A percentile compares a stretch with the other conserved stretches of the same genome.
These are phyloP conservation scores for Plenodomus lindquistii DNA, from an alignment of 2,329 filamentous ascomycete genomes.

Conservation along the genomic window DNA sequence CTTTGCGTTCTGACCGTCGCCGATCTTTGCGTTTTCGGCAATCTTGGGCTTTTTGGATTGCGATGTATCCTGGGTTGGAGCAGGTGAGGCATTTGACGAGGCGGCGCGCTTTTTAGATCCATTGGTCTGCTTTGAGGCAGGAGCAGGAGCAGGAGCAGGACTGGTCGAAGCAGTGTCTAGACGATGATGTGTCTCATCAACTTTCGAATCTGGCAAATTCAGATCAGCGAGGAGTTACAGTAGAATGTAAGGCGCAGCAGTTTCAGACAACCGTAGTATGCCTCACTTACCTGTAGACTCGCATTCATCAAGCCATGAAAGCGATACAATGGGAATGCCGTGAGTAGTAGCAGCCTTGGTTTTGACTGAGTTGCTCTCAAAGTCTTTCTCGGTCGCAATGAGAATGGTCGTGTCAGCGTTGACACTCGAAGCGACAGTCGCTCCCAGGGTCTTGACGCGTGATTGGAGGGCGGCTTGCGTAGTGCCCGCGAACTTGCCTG, in stretches of 20 bases:
- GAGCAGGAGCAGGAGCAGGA: conserved; percentile 6
- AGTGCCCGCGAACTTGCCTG: conserved; percentile 61
- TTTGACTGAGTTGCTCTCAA: conserved; percentile 56
- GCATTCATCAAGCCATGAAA: conserved; percentile 67
- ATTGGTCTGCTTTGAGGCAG: conserved; percentile 16
- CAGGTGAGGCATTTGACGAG: conserved; percentile 21
- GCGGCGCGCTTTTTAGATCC: conserved; percentile 39
- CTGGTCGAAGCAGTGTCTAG: conserved; percentile 7
- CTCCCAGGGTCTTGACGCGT: conserved; percentile 56
- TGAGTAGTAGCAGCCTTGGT: conserved; percentile 54
- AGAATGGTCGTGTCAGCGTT: conserved; percentile 59
- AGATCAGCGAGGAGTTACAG: conserved; percentile 1
- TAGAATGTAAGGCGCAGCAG: neutral
- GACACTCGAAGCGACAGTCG: conserved; percentile 52
- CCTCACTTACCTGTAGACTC: conserved; percentile 45
- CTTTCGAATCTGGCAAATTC: conserved; percentile 23
- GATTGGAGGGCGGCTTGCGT: conserved; percentile 57
- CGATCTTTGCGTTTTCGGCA: conserved; percentile 40
- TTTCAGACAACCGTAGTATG: neutral
- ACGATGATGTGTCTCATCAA: conserved; percentile 49
- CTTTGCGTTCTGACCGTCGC: conserved; percentile 51
- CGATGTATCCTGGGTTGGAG: conserved; percentile 11
- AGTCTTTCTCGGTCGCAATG: conserved; percentile 60
- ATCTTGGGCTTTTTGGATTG: conserved; percentile 29
- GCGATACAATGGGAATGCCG: conserved; percentile 59